Evolutionary conservation across 176 grass and related monocot species (phyloP), one percentile per base, ranked within the genome.

Genomic region (Melocanna baccifera): DNA sequence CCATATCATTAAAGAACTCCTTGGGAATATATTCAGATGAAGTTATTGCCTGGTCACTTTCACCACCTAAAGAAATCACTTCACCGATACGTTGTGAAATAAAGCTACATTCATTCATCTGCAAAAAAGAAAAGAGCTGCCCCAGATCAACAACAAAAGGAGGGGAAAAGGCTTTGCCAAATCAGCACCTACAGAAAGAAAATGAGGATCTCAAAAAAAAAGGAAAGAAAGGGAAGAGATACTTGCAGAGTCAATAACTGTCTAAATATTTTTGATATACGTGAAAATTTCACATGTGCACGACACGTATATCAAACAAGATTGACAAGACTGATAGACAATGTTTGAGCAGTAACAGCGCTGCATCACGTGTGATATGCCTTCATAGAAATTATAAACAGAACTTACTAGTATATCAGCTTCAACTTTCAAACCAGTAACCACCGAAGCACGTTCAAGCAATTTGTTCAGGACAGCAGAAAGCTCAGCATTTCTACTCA

Each of bases 1-100:
- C 95, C 91, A 95, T 94, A 86, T 98, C 91, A 82, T 95, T 90
- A 67, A 98, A 98, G 72, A 98, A 95, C 79, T 90, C 95, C 71
- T 89, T 81, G 62, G 95, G 92, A 79, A 98, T 88, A 47, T 69
- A 79, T 84, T 94, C 89, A 10, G 79, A 98, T 69, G 89, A 91
- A 75, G 61, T 91, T 90, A 95, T 87, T 82, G 82, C 71, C 87
- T 94, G 95, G 76, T 94, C 91, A 86, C 63, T 93, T 90, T 98
- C 95, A 77, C 69, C 86, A 48, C 67, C 79, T 82, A 88, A 68
- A 91, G 85, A 93, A 25, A 98, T 90, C 76, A 90, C 90, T 81
- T 98, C 95, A 85, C 68, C 82, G 76, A 98, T 98, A 80, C 89
- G 84, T 77, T 91, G 70, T 40, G 92, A 98, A 88, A 98, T 93